Evolutionary conservation across 768 basidiomycete genomes (phyloP).

Genomic region (Rhizopogon sp.): DNA sequence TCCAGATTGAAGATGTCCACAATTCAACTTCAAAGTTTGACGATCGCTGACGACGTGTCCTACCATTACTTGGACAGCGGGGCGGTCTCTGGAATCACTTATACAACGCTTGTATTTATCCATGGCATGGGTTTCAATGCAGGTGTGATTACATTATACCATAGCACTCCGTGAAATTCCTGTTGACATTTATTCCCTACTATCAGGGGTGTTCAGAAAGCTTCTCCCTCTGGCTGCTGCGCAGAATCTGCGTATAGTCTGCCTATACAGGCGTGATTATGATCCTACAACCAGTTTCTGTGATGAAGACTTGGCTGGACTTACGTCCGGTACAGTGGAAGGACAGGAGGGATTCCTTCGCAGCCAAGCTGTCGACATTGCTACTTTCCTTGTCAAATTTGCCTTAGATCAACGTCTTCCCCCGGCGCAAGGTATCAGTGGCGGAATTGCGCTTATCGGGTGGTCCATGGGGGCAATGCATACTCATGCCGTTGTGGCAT

Average conservation of each 20-base stretch:
- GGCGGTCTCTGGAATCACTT: not conserved
- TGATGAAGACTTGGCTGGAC: not conserved
- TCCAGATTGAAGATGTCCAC: not conserved
- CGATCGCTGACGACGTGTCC: not conserved
- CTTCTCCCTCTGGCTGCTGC: constrained; percentile 16
- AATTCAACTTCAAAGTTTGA: not conserved
- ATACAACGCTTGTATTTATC: constrained; percentile 7
- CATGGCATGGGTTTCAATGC: constrained; percentile 9
- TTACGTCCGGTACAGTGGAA: not conserved
- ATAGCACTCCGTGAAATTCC: not conserved
- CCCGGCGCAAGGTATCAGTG: not conserved
- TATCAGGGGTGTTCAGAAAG: constrained; percentile 8
- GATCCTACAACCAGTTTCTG: constrained; percentile 19
- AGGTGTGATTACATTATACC: not conserved
- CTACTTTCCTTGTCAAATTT: constrained; percentile 4
- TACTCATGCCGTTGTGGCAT: constrained; percentile 2
- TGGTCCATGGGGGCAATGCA: constrained; percentile 7
- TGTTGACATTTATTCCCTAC: not conserved
- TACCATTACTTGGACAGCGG: constrained; percentile 1
- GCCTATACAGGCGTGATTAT: constrained; percentile 23
- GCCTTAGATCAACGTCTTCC: constrained; percentile 4
- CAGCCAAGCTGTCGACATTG: constrained; percentile 2
- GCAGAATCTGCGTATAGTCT: constrained; percentile 18
- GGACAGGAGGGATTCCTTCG: constrained; percentile 1
- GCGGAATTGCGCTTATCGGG: constrained; percentile 5